Conservation (phyloP, 495 filamentous ascomycete genomes). For the Achaetomiella virescens region DNA sequence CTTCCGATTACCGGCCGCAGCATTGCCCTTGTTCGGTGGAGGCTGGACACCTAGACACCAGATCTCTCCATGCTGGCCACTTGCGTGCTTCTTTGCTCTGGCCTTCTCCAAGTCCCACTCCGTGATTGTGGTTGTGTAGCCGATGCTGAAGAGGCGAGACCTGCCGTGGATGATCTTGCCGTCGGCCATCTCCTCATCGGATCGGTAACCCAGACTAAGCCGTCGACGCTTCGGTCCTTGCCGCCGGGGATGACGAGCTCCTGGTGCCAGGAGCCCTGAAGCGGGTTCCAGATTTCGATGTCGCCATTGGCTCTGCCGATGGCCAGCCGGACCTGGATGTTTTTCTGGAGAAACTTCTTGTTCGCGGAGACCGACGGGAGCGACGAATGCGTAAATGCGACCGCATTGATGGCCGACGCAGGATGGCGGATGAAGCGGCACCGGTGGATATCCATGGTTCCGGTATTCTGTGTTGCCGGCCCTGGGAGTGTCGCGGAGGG, state of each 20-base stretch:
- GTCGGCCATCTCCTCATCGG: slow-evolving; percentile 56
- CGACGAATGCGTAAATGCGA: slow-evolving; percentile 84
- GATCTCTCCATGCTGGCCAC: slow-evolving; percentile 90
- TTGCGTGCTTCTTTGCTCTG: slow-evolving; percentile 68
- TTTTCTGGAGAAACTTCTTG: slow-evolving; percentile 44
- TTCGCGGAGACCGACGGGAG: slow-evolving; percentile 55
- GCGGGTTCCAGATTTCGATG: slow-evolving; percentile 97
- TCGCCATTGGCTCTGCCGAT: slow-evolving; percentile 91
- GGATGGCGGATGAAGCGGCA: slow-evolving; percentile 96
- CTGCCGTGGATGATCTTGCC: slow-evolving; percentile 59
- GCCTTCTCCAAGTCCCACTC: slow-evolving; percentile 89
- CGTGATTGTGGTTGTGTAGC: slow-evolving; percentile 83
- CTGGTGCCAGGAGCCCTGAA: slow-evolving; percentile 79
- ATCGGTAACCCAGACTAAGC: slow-evolving; percentile 87
- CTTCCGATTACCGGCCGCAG: slow-evolving; percentile 32
- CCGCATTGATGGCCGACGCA: slow-evolving; percentile 83
- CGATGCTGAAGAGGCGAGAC: slow-evolving; percentile 90
- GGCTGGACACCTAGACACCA: slow-evolving; percentile 96
- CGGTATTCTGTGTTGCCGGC: slow-evolving; percentile 19
- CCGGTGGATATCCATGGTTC: slow-evolving; percentile 87
- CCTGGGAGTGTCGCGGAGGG: slow-evolving; percentile 7
- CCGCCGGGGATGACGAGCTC: slow-evolving; percentile 81
- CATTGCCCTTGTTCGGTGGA: slow-evolving; percentile 14
- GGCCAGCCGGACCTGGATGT: slow-evolving; percentile 60
- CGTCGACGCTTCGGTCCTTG: slow-evolving; percentile 80